Evolutionary conservation across 2,329 filamentous ascomycete genomes (phyloP), one percentile per base, ranked within the genome.

Genomic region (Trichoderma sp.): DNA sequence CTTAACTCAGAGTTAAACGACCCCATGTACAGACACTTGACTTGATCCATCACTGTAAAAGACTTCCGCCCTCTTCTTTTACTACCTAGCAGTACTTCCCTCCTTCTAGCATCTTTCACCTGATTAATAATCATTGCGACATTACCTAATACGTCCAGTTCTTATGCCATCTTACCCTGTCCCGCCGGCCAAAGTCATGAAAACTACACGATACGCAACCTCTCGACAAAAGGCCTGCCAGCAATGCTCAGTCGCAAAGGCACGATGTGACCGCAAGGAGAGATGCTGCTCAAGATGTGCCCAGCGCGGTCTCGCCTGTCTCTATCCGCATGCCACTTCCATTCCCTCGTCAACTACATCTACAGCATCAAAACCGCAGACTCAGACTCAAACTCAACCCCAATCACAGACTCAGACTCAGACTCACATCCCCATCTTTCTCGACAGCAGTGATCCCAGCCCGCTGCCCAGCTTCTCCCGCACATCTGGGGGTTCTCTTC

Each of bases 151-250:
- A 15, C 52, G 17, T 19, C 29, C 52, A 19, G 27, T 54, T 19
- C 17, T 4, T 34, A 19, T 32, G 17, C 32, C 17, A 5, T 54
- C 52, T 32, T 32, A 13, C 19, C 42, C 42, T 9, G 10, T 9
- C 42, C 29, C 4, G 29, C 29, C 42, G 19, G 19, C 42, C 42
- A 48, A 34, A 34, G 52, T 29, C 45, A 65, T 65, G 63, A 65
- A 32, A 29, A 48, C 52, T 4, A 19, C 63, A 15, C 54, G 63
- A 17, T 65, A 65, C 52, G 35, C 63, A 37, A 65, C 52, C 13
- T 65, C 63, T 35, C 63, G 63, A 32, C 63, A 65, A 15, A 65
- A 65, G 29, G 63, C 52, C 10, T 65, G 63, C n/a, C 63, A 65
- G 10, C 52, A 65, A 12, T 65, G 63, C 17, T 57, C 63, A 25